Evolutionary conservation across 1,284 basidiomycete genomes (phyloP).

Genomic region (Leccinum glutinopallens): DNA sequence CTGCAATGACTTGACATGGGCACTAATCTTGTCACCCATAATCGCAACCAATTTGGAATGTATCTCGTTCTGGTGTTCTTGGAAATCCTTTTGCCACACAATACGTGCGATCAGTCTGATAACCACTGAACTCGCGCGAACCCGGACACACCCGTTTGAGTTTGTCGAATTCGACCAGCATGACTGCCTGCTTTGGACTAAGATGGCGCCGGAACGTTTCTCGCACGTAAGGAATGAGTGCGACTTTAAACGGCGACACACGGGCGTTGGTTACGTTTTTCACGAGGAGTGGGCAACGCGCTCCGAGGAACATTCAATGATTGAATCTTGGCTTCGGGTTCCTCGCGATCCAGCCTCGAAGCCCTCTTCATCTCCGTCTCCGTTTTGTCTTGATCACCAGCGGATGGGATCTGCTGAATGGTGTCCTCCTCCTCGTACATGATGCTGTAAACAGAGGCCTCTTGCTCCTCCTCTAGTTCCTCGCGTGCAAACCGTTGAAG

Average conservation of each 20-base stretch:
- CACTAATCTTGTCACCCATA: slow-evolving; percentile 93
- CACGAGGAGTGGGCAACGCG: slow-evolving; percentile 36
- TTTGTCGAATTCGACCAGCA: slow-evolving; percentile 98
- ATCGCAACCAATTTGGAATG: slow-evolving; percentile 97
- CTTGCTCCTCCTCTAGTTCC: slow-evolving; percentile 9
- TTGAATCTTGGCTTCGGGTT: slow-evolving; percentile 52
- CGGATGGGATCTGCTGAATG: slow-evolving; percentile 32
- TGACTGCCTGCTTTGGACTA: slow-evolving; percentile 90
- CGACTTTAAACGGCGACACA: slow-evolving; percentile 45
- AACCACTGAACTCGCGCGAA: slow-evolving; percentile 9
- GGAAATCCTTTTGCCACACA: slow-evolving; percentile 74
- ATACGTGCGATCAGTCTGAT: slow-evolving; percentile 21
- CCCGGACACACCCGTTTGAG: slow-evolving; percentile 77
- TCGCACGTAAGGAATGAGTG: slow-evolving; percentile 95
- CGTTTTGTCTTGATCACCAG: slow-evolving; percentile 47
- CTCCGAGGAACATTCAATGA: slow-evolving; percentile 37
- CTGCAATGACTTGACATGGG: slow-evolving; percentile 82
- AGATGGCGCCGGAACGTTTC: slow-evolving; percentile 94
- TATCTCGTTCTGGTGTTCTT: slow-evolving; percentile 99
- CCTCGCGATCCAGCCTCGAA: slow-evolving; percentile 48
- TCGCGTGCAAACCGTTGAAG: slow-evolving; percentile 58
- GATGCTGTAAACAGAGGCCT: slow-evolving; percentile 28
- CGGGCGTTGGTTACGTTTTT: slow-evolving; percentile 40
- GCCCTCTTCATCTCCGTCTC: slow-evolving; percentile 46
- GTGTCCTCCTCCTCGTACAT: slow-evolving; percentile 39